These are phyloP conservation scores for Fusarium sp. DNA, from an alignment of 2,329 filamentous ascomycete species.

Conservation along the genomic window DNA sequence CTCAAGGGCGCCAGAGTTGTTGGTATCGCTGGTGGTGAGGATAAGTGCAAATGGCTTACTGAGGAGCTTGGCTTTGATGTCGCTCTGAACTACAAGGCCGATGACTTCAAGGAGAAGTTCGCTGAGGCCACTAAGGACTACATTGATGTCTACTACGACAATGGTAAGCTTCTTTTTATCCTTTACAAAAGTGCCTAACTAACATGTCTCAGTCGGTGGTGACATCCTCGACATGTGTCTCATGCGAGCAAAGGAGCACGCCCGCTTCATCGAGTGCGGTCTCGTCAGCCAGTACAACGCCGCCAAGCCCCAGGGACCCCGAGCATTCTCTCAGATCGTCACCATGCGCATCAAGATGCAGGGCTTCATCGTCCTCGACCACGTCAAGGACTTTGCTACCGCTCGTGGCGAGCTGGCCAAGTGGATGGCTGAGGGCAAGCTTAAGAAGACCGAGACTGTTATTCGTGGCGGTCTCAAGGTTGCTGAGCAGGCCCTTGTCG, in stretches of 20 bases:
- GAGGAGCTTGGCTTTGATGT: slow-evolving; percentile 74
- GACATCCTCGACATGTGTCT: slow-evolving; percentile 77
- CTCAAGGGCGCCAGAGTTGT: slow-evolving; percentile 71
- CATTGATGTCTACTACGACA: slow-evolving; percentile 80
- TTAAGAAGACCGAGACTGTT: slow-evolving; percentile 78
- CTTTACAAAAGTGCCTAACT: neutral
- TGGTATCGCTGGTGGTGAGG: slow-evolving; percentile 73
- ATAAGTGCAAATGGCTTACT: slow-evolving; percentile 74
- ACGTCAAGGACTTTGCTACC: slow-evolving; percentile 64
- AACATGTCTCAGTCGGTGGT: slow-evolving; percentile 64
- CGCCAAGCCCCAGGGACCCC: slow-evolving; percentile 64
- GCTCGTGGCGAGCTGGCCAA: slow-evolving; percentile 72
- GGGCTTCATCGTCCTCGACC: slow-evolving; percentile 82
- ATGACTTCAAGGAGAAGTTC: slow-evolving; percentile 70
- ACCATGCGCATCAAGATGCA: slow-evolving; percentile 71
- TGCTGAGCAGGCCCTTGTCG: slow-evolving; percentile 71
- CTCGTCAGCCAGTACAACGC: slow-evolving; percentile 77
- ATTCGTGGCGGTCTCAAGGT: slow-evolving; percentile 73
- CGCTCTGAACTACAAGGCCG: slow-evolving; percentile 76
- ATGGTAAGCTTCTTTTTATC: slow-evolving; percentile 51
- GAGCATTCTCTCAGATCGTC: slow-evolving; percentile 65
- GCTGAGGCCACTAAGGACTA: slow-evolving; percentile 66
- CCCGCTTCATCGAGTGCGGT: slow-evolving; percentile 80
- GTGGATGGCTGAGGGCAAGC: slow-evolving; percentile 77
- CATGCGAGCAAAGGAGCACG: slow-evolving; percentile 67